Percentiles rank a stretch among this genome's conserved stretches.
These are phyloP conservation scores for Termitomyces sp. DNA, from an alignment of 768 basidiomycete genomes.

Conservation along the genomic window DNA sequence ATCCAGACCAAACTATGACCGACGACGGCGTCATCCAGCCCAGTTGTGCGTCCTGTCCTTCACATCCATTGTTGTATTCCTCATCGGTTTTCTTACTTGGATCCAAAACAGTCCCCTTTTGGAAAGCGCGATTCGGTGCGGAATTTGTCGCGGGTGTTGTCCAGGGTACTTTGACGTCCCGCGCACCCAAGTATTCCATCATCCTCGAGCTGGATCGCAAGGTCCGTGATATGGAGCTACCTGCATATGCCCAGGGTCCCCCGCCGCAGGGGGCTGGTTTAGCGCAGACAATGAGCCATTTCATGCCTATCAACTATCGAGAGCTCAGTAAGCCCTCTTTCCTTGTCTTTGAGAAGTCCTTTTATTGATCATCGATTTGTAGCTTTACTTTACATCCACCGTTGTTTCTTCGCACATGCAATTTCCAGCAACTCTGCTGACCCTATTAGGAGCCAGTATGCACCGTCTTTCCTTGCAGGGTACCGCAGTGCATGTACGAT, in stretches of 20 bases:
- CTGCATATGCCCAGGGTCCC: constrained; percentile 49
- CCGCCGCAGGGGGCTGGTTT: constrained; percentile 46
- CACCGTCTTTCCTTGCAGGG: constrained; percentile 56
- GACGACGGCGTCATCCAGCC: constrained; percentile 52
- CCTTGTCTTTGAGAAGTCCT: not conserved
- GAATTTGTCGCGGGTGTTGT: too few species aligned
- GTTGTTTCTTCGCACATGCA: constrained; percentile 73
- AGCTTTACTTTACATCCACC: constrained; percentile 73
- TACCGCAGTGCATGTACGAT: constrained; percentile 63
- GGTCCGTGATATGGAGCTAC: constrained; percentile 62
- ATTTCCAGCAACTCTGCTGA: constrained; percentile 56
- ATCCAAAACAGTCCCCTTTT: constrained; percentile 44
- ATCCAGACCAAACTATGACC: constrained; percentile 51
- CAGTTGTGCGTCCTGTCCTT: constrained; percentile 43
- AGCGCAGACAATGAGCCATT: constrained; percentile 62
- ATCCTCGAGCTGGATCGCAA: constrained; percentile 64
- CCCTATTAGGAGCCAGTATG: constrained; percentile 24
- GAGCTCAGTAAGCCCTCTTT: constrained; percentile 48
- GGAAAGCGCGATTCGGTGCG: constrained; percentile 62
- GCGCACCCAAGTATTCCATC: constrained; percentile 54
- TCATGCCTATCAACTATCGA: constrained; percentile 71
- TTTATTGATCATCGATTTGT: not conserved
- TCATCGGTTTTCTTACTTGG: too few species aligned
- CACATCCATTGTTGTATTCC: not conserved
- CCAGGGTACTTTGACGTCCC: constrained; percentile 53